A percentile compares a stretch with the other conserved stretches of the same genome.
Evolutionary conservation across 2,329 filamentous ascomycete genomes (phyloP).

Genomic region (Arthrobotrys iridis): DNA sequence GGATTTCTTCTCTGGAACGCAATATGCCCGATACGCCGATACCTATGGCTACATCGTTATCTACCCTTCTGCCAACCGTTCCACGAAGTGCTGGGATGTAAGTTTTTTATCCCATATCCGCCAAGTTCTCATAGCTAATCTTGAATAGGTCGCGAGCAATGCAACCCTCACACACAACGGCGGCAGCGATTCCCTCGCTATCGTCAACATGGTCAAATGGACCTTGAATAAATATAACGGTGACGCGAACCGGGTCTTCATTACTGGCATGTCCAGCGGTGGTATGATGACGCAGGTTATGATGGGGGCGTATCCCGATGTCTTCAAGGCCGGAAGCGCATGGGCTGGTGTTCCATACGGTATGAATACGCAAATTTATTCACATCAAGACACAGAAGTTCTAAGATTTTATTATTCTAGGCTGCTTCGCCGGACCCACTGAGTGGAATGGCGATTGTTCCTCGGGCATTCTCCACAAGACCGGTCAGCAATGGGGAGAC

Average conservation of each 20-base stretch:
- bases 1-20: constrained; percentile 28
- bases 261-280: constrained; percentile 60
- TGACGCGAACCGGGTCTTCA: constrained; percentile 60
- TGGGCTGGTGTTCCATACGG: constrained; percentile 64
- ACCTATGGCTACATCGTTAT: constrained; percentile 45
- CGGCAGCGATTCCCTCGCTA: constrained; percentile 62
- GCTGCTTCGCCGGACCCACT: constrained; percentile 59
- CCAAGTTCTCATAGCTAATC: background rate
- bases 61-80: constrained; percentile 47
- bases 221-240: constrained; percentile 60
- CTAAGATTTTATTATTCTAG: background rate
- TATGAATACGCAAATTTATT: background rate
- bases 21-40: constrained; percentile 39
- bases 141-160: constrained; percentile 24
- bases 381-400: background rate
- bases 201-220: constrained; percentile 63
- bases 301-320: constrained; percentile 64
- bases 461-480: constrained; percentile 32
- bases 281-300: constrained; percentile 64
- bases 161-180: constrained; percentile 60
- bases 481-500: constrained; percentile 53
- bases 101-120: background rate
- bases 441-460: constrained; percentile 36
- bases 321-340: constrained; percentile 64
- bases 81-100: constrained; percentile 59